phyloP scores from a whole-genome alignment of 805 yeast genomes.

The Vanderwaltozyma tropicalis region DNA sequence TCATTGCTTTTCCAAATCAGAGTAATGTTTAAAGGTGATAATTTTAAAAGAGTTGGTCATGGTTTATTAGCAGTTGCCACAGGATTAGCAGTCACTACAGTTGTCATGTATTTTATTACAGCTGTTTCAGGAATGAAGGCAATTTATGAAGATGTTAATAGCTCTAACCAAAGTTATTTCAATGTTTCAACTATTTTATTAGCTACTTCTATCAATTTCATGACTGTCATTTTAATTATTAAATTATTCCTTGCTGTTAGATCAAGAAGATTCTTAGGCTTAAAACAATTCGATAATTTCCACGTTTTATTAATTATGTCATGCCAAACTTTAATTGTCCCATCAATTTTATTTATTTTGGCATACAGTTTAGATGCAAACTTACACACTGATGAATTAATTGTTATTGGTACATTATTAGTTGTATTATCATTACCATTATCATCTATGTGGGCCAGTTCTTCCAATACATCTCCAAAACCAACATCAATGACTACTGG shows the following conservation, averaged over 20 bases:
- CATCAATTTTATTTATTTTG: conserved; percentile 56
- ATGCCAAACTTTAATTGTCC: conserved; percentile 70
- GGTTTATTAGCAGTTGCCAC: conserved; percentile 31
- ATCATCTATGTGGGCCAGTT: conserved; percentile 81
- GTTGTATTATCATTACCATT: conserved; percentile 69
- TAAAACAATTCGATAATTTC: conserved; percentile 71
- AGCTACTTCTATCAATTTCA: conserved; percentile 54
- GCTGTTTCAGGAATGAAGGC: conserved; percentile 36
- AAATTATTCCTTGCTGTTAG: conserved; percentile 62
- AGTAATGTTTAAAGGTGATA: conserved; percentile 56
- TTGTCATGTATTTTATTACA: conserved; percentile 48
- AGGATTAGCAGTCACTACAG: conserved; percentile 42
- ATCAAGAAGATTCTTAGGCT: conserved; percentile 65
- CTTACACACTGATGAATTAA: conserved; percentile 31
- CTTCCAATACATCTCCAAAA: conserved; percentile 41
- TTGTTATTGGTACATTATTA: conserved; percentile 47
- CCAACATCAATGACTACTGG: conserved; percentile 31
- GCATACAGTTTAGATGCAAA: conserved; percentile 34
- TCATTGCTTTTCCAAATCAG: conserved; percentile 64
- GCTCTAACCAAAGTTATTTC: conserved; percentile 30
- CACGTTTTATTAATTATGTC: conserved; percentile 76
- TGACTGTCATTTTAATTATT: conserved; percentile 47
- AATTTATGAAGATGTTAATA: conserved; percentile 18
- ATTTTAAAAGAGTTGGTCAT: conserved; percentile 33
- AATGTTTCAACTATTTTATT: conserved; percentile 54